Percentiles rank a stretch among this genome's conserved stretches.
phyloP scores from a whole-genome alignment of 176 grass and related monocot genomes.

The Triticum timopheevii region DNA sequence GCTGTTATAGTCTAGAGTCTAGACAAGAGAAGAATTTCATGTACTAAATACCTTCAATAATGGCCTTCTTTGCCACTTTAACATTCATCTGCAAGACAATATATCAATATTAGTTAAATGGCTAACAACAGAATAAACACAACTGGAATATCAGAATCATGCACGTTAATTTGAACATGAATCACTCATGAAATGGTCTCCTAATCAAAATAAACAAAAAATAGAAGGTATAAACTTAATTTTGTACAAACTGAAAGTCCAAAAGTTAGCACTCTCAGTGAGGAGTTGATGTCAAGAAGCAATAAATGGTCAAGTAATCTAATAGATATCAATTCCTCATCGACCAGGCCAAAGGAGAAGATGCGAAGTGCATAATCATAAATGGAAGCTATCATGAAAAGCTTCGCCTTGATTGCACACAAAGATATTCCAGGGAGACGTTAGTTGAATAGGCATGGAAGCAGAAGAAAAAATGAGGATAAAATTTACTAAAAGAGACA shows the following conservation, averaged over 20 bases:
- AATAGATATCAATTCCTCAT: neutral
- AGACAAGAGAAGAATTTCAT: slow-evolving; percentile 3
- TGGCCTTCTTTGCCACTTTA: slow-evolving; percentile 83
- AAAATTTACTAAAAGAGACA: neutral
- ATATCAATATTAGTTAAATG: slow-evolving; percentile 10
- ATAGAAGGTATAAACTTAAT: neutral
- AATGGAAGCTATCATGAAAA: neutral
- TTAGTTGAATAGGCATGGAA: neutral
- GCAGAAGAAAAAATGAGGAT: neutral
- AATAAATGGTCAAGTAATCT: neutral
- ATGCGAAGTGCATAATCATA: neutral
- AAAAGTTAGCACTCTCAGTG: neutral
- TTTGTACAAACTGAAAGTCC: neutral
- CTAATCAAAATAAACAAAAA: neutral
- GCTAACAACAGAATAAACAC: neutral
- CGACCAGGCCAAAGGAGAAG: neutral
- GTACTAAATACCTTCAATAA: slow-evolving; percentile 70
- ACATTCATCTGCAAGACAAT: slow-evolving; percentile 73
- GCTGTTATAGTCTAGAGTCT: neutral
- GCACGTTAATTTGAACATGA: neutral
- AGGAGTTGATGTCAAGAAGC: neutral
- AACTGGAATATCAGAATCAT: slow-evolving; percentile 9
- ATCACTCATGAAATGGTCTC: neutral
- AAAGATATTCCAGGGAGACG: neutral
- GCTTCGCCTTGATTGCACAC: neutral